A percentile compares a stretch with the other conserved stretches of the same genome.
Evolutionary conservation across 2,329 filamentous ascomycete species (phyloP).

Genomic region (Stachybotrys echinatus): DNA sequence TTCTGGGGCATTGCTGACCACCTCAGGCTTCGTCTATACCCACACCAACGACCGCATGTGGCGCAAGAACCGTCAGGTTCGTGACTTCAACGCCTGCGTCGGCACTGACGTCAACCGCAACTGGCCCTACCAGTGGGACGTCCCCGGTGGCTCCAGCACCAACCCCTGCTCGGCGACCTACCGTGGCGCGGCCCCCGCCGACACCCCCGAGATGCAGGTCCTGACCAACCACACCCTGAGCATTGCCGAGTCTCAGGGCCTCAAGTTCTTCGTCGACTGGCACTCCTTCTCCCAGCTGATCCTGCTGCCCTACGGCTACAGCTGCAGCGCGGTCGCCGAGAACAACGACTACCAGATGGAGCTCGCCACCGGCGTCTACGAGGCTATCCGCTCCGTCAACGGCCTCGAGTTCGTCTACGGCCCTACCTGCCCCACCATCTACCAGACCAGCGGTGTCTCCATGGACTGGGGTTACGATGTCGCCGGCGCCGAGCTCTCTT

Average conservation of each 20-base stretch:
- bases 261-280: conserved; percentile 60
- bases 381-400: conserved; percentile 42
- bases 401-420: conserved; percentile 36
- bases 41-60: conserved; percentile 53
- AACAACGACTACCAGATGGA: conserved; percentile 42
- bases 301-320: conserved; percentile 54
- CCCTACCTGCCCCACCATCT: conserved; percentile 56
- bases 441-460: conserved; percentile 44
- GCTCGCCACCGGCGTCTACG: conserved; percentile 41
- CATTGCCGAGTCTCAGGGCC: conserved; percentile 30
- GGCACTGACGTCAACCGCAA: conserved; percentile 57
- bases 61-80: conserved; percentile 53
- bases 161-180: conserved; percentile 47
- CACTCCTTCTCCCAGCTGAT: conserved; percentile 60
- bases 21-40: conserved; percentile 51
- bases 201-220: conserved; percentile 46
- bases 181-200: conserved; percentile 34
- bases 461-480: conserved; percentile 41
- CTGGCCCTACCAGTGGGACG: conserved; percentile 51
- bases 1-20: background rate
- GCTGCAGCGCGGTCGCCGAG: conserved; percentile 40
- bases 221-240: conserved; percentile 31
- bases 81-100: conserved; percentile 33
- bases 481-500: conserved; percentile 33
- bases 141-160: conserved; percentile 42